Evolutionary conservation across 495 filamentous ascomycete species (phyloP).

Genomic region (Hamigera avellanea): DNA sequence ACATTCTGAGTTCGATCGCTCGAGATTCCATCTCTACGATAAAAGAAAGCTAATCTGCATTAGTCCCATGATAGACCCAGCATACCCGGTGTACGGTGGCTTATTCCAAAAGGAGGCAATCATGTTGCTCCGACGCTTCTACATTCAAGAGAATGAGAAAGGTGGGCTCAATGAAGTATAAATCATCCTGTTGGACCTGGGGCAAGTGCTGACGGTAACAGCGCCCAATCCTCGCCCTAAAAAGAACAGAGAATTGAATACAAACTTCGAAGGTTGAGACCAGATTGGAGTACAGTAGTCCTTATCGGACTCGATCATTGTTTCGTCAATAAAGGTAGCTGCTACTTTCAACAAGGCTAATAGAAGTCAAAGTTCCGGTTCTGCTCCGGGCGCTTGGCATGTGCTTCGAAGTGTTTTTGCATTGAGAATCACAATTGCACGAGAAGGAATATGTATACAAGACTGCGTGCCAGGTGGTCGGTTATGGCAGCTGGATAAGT

Average conservation of each 20-base stretch:
- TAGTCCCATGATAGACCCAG: constrained; percentile 50
- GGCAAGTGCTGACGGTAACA: constrained; percentile 12
- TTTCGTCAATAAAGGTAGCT: too few species aligned
- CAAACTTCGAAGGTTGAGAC: constrained; percentile 16
- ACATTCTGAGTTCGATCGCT: constrained; percentile 50
- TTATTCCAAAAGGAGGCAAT: constrained; percentile 82
- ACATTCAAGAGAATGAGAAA: constrained; percentile 91
- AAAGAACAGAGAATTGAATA: constrained; percentile 39
- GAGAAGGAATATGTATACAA: background rate
- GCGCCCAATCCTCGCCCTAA: constrained; percentile 52
- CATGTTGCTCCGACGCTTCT: constrained; percentile 81
- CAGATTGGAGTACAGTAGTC: too few species aligned
- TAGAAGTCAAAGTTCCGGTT: too few species aligned
- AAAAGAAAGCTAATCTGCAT: constrained; percentile 7
- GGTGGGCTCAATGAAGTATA: constrained; percentile 30
- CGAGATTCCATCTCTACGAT: background rate
- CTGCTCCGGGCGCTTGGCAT: too few species aligned
- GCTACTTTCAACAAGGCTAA: too few species aligned
- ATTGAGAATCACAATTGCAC: background rate
- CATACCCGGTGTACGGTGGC: constrained; percentile 69
- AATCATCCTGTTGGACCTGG: background rate
- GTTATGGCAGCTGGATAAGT: too few species aligned
- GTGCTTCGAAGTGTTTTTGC: background rate
- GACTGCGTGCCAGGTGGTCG: background rate
- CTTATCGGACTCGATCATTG: too few species aligned